Evolutionary conservation across 441 rosid species (phyloP).

Genomic region (Dalechampia spathulata): DNA sequence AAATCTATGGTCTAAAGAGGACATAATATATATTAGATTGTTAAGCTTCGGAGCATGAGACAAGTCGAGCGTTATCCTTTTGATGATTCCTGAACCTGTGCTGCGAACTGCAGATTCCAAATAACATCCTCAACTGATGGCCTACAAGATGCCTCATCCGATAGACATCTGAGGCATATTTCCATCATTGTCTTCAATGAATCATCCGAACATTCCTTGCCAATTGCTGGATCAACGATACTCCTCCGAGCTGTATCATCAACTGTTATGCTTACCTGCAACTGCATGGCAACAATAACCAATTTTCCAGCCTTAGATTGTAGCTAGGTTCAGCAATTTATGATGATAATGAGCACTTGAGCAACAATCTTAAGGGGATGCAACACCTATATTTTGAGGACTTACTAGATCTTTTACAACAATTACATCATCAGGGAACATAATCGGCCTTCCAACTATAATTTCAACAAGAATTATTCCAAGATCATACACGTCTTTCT

Average conservation of each 20-base stretch:
- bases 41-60: no score
- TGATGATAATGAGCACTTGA: no score
- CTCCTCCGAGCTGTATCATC: slow-evolving; percentile 53
- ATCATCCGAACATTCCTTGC: slow-evolving; percentile 55
- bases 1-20: no score
- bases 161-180: slow-evolving; percentile 66
- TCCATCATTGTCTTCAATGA: slow-evolving; percentile 79
- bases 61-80: no score
- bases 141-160: slow-evolving; percentile 46
- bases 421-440: slow-evolving; percentile 43
- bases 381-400: no score
- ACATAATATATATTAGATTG: no score
- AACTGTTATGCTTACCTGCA: slow-evolving; percentile 41
- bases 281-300: no score
- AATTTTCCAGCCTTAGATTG: no score
- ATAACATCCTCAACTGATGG: slow-evolving; percentile 88
- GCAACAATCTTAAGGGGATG: no score
- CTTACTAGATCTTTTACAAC: slow-evolving; percentile 50
- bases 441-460: slow-evolving; percentile 60
- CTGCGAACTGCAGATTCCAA: slow-evolving; percentile 94
- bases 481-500: slow-evolving; percentile 63
- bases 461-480: slow-evolving; percentile 87
- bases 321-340: no score
- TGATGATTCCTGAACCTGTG: slow-evolving; percentile 94
- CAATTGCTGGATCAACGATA: slow-evolving; percentile 52